Conservation (phyloP, 331 rosid genomes). For the Acacia concinna region DNA sequence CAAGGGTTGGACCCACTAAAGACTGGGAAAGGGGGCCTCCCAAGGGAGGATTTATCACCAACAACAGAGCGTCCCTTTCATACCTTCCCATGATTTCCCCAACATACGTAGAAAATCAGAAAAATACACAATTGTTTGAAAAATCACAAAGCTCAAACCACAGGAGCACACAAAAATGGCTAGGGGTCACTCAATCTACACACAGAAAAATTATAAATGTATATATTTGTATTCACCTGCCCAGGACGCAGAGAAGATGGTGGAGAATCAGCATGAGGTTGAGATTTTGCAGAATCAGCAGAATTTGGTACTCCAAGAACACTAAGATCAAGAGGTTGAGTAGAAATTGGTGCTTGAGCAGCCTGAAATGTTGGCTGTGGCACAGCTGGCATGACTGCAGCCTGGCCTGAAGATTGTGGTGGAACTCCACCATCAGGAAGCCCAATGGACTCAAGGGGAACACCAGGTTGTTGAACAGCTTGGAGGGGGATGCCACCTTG, state of each 20-base stretch:
- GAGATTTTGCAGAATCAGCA: constrained; percentile 61
- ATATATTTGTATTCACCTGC: constrained; percentile 57
- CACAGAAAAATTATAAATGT: constrained; percentile 3
- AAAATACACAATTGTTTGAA: background rate
- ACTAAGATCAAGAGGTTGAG: constrained; percentile 94
- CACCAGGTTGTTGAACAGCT: constrained; percentile 55
- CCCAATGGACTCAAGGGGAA: constrained; percentile 55
- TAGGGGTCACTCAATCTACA: constrained; percentile 12
- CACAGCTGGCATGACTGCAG: constrained; percentile 40
- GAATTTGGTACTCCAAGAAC: constrained; percentile 69
- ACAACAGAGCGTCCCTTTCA: constrained; percentile 9
- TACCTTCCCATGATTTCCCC: background rate
- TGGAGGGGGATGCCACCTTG: constrained; percentile 72
- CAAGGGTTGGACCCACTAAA: background rate
- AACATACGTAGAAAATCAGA: background rate
- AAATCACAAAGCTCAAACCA: constrained; percentile 10
- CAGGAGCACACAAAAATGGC: background rate
- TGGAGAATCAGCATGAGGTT: constrained; percentile 47
- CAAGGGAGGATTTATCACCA: background rate
- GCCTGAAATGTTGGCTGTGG: constrained; percentile 44
- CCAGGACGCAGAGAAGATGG: constrained; percentile 90
- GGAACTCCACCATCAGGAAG: constrained; percentile 94
- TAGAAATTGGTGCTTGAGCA: constrained; percentile 51
- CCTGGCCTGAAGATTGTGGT: constrained; percentile 64
- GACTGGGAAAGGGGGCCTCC: background rate